Evolutionary conservation across 177 flowering plant genomes (phyloP).

Genomic region (Telopea speciosissima): DNA sequence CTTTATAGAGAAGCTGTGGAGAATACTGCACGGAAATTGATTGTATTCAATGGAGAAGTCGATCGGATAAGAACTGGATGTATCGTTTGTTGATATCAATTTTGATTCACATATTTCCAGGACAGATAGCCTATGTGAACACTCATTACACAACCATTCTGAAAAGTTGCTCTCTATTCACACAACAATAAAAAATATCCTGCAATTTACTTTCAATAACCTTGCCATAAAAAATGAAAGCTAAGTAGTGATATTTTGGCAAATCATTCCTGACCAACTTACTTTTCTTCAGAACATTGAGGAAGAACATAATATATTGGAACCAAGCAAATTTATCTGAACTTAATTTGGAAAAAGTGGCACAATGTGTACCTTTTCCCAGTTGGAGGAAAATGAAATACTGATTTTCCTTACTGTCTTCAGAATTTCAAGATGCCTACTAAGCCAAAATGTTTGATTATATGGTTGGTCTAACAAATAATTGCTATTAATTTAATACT

Average conservation of each 20-base stretch:
- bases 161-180: background rate
- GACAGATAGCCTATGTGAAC: constrained; percentile 6
- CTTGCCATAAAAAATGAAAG: background rate
- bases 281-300: no score
- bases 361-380: background rate
- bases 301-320: background rate
- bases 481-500: background rate
- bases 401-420: background rate
- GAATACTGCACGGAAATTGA: constrained; percentile 54
- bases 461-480: background rate
- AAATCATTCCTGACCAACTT: background rate
- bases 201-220: background rate
- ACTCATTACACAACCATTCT: background rate
- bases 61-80: constrained; percentile 96
- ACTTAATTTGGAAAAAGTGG: background rate
- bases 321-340: background rate
- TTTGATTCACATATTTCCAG: background rate
- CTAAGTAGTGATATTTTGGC: background rate
- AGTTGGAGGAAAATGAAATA: background rate
- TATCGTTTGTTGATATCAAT: constrained; percentile 46
- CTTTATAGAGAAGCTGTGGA: constrained; percentile 76
- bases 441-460: background rate
- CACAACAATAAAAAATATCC: no score
- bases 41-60: constrained; percentile 92
- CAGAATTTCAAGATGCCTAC: background rate